Percentiles rank a stretch among this genome's conserved stretches.
phyloP scores from a whole-genome alignment of 352 stramenopile genomes.

The Phytophthora megakarya region DNA sequence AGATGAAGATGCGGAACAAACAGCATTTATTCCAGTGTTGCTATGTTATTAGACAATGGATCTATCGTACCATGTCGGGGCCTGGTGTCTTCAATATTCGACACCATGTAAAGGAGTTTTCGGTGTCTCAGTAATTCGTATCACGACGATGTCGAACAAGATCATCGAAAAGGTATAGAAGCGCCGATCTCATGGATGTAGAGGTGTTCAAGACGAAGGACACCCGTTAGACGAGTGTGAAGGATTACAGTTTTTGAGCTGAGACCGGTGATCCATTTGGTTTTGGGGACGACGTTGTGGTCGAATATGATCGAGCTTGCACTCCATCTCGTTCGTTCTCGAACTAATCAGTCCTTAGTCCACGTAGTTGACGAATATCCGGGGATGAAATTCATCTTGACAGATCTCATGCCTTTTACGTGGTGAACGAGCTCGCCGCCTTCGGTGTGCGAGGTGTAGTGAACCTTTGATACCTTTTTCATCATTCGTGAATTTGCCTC shows the following conservation, averaged over 20 bases:
- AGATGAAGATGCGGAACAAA: no score
- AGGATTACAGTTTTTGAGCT: no score
- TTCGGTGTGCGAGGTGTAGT: not conserved
- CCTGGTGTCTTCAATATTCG: not conserved
- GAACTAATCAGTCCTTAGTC: slow-evolving; percentile 7
- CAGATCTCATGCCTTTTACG: slow-evolving; percentile 32
- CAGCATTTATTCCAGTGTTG: no score
- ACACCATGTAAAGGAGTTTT: not conserved
- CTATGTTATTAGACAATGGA: no score
- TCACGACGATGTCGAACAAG: slow-evolving; percentile 13
- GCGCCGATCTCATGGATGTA: slow-evolving; percentile 28
- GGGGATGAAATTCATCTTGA: slow-evolving; percentile 24
- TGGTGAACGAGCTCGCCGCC: not conserved
- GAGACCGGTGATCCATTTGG: slow-evolving; percentile 21
- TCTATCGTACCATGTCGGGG: no score
- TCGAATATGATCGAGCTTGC: slow-evolving; percentile 14
- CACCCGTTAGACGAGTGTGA: no score
- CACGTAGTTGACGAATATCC: slow-evolving; percentile 5
- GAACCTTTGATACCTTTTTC: not conserved
- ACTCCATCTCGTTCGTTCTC: slow-evolving; percentile 11
- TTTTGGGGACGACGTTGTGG: slow-evolving; percentile 10
- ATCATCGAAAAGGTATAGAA: slow-evolving; percentile 17
- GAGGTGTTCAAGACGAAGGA: slow-evolving; percentile 8
- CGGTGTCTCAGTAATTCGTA: not conserved
- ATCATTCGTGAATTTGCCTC: slow-evolving; percentile 33